A percentile compares a stretch with the other conserved stretches of the same genome.
Conservation (phyloP, 176 grass and related monocot species). For the Metroxylon sagu region DNA sequence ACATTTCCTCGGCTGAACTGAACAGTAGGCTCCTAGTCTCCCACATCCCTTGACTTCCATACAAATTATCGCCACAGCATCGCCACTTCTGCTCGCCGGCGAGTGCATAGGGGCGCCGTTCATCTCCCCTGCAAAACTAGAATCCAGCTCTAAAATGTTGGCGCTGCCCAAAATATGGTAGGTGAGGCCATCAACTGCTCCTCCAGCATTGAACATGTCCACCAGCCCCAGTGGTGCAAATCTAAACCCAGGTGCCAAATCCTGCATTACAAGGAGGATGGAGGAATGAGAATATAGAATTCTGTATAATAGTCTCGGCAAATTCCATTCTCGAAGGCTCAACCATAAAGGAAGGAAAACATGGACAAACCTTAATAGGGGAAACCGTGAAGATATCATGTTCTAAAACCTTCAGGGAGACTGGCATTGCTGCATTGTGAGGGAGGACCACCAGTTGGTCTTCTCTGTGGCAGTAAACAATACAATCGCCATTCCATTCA, state of each 20-base stretch:
- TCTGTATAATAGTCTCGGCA: too few species aligned
- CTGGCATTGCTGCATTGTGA: conserved; percentile 28
- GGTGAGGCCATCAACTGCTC: conserved; percentile 54
- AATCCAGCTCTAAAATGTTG: conserved; percentile 7
- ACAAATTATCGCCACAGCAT: conserved; percentile 45
- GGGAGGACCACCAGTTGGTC: conserved; percentile 46
- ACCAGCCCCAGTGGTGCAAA: conserved; percentile 64
- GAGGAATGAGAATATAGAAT: too few species aligned
- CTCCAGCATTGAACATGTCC: conserved; percentile 89
- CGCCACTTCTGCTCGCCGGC: not conserved
- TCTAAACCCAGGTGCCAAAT: conserved; percentile 46
- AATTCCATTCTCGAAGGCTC: too few species aligned
- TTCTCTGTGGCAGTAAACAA: conserved; percentile 36
- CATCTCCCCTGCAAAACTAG: not conserved
- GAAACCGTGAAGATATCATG: conserved; percentile 67
- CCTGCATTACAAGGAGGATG: conserved; percentile 28
- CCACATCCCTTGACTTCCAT: conserved; percentile 75
- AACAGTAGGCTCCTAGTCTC: conserved; percentile 65
- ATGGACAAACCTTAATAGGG: conserved; percentile 65
- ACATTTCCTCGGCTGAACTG: conserved; percentile 46
- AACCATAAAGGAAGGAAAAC: not conserved
- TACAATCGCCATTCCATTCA: conserved; percentile 73
- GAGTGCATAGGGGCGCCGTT: not conserved
- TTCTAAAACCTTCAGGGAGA: conserved; percentile 80
- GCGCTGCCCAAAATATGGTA: conserved; percentile 42